Conservation (phyloP, 1,284 basidiomycete species). For the Rhodotorula sp. region DNA sequence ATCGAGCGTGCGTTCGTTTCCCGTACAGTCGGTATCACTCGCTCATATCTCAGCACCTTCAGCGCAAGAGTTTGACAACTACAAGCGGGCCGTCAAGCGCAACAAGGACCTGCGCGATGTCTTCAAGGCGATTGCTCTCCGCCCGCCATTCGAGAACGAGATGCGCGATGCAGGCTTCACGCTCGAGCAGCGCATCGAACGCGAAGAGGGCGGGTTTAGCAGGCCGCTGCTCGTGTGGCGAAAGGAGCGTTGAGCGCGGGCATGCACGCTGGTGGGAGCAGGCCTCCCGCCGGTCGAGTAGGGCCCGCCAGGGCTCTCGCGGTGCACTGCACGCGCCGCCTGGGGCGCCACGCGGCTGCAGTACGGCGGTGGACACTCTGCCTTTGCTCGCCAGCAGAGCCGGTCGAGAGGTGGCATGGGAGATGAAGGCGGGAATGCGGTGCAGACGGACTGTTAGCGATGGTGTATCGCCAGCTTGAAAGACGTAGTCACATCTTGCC, state of each 20-base stretch:
- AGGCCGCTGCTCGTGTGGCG: conserved; percentile 39
- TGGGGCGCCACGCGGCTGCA: too few species aligned
- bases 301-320: too few species aligned
- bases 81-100: conserved; percentile 34
- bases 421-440: too few species aligned
- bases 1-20: conserved; percentile 24
- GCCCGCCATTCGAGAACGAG: conserved; percentile 36
- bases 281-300: not conserved
- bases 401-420: too few species aligned
- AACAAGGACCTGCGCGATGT: conserved; percentile 29
- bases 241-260: conserved; percentile 9
- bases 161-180: conserved; percentile 24
- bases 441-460: too few species aligned
- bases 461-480: too few species aligned
- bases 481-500: too few species aligned
- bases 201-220: conserved; percentile 41
- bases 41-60: not conserved
- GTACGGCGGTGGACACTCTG: too few species aligned
- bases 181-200: conserved; percentile 28
- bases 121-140: conserved; percentile 30
- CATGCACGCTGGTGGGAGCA: too few species aligned
- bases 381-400: too few species aligned
- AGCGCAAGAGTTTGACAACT: conserved; percentile 41
- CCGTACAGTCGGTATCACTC: not conserved
- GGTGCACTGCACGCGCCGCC: too few species aligned